Percentiles rank a stretch among this genome's conserved stretches.
phyloP scores from a whole-genome alignment of 129 eudicot genomes.

The Arctium minus region DNA sequence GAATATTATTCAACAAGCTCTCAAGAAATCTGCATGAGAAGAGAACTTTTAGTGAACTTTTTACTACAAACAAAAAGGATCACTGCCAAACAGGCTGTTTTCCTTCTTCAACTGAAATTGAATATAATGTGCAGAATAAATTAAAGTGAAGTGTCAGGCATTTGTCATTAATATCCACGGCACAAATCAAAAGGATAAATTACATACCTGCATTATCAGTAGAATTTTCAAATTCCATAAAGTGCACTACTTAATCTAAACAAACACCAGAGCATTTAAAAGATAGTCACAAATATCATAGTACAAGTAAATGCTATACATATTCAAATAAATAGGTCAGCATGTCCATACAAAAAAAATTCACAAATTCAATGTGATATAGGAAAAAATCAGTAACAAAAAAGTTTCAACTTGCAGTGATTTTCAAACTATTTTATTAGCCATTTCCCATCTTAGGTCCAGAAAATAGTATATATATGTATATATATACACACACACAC shows the following conservation, averaged over 20 bases:
- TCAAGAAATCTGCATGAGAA: constrained; percentile 67
- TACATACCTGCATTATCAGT: not conserved
- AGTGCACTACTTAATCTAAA: not conserved
- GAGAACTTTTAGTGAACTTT: constrained; percentile 1
- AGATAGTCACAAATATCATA: not conserved
- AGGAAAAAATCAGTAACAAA: not conserved
- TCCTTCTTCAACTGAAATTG: not conserved
- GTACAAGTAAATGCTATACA: not conserved
- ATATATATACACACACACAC: too few relatives aligned
- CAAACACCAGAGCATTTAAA: not conserved
- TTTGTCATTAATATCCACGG: not conserved
- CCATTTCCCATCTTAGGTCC: too few relatives aligned
- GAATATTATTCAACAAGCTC: constrained; percentile 55
- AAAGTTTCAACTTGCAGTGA: not conserved
- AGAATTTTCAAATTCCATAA: not conserved
- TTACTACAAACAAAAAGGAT: not conserved
- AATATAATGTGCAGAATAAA: not conserved
- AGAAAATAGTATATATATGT: too few relatives aligned
- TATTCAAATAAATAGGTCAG: too few relatives aligned
- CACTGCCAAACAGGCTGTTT: not conserved
- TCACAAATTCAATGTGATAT: too few relatives aligned
- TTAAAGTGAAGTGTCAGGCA: not conserved
- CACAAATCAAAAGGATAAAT: not conserved
- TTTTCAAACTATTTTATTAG: too few relatives aligned
- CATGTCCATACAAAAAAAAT: too few relatives aligned